Evolutionary conservation across 768 basidiomycete genomes (phyloP), one percentile per base, ranked within the genome.

Genomic region (Pisolithus orientalis): DNA sequence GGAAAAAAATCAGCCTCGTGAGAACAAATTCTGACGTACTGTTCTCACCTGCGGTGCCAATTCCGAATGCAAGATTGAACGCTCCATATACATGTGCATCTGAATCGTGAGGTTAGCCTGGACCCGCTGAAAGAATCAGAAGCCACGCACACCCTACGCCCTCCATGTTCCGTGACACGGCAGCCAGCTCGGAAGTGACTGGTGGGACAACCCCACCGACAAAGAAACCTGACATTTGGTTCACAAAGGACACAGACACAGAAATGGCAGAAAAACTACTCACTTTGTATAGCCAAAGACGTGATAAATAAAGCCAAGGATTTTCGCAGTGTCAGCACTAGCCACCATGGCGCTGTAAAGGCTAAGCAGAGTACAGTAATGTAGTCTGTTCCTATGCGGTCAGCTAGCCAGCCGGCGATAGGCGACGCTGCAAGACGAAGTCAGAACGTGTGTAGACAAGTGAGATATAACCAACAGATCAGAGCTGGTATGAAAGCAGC

Each of bases 41-140:
- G 11, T 16, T 69, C 78, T 64, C 57, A 86, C 86, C 61, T 44
- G 79, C 68, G 32, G 82, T 76, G 29, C 85, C 87, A 52, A 85
- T 62, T 1, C 83, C 86, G 54, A 82, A 87, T 3, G 80, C 80
- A 10, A 89, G 61, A 67, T 88, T 90, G 62, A 87, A 87, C 0
- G 80, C 82, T 4, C 81, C 87, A 59, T 87, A 90, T 3, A 85
- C 75, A 59, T 89, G 86, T 1, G 78, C 87, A 65, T 84, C 87
- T 89, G 57, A 28, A 21, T 25, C 17, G 44, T 47, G 16, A 27
- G 9, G 28, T 13, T 39, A 44, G 25, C 16, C 9, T 21, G 3
- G 4, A 17, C 21, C 56, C 40, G 54, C 39, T 44, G 44, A 40
- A 44, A 29, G 55, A 28, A 7, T 21, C 44, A 17, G 21, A 10